Percentiles rank a stretch among this genome's conserved stretches.
phyloP scores from a whole-genome alignment of 2,329 filamentous ascomycete species.

The Phaeoacremonium minimum region DNA sequence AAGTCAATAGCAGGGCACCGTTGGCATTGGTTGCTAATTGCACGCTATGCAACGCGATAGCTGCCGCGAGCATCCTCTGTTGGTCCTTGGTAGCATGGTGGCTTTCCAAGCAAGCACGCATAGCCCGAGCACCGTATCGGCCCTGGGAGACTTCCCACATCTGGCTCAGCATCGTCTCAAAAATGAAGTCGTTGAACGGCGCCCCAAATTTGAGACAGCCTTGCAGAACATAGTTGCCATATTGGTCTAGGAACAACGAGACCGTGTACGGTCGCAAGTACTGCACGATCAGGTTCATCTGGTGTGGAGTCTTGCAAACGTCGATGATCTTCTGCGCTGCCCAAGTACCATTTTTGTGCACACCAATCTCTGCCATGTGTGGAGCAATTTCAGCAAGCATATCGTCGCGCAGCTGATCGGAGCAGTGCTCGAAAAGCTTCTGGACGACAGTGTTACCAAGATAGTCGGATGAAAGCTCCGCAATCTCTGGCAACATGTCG shows the following conservation, averaged over 20 bases:
- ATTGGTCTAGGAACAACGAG: slow-evolving; percentile 92
- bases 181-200: slow-evolving; percentile 93
- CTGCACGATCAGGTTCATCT: slow-evolving; percentile 82
- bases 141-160: slow-evolving; percentile 95
- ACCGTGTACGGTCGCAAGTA: slow-evolving; percentile 81
- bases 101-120: slow-evolving; percentile 94
- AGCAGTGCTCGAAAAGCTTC: slow-evolving; percentile 96
- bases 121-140: slow-evolving; percentile 88
- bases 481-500: slow-evolving; percentile 94
- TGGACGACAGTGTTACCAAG: slow-evolving; percentile 99
- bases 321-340: slow-evolving; percentile 99
- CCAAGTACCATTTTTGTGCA: slow-evolving; percentile 99
- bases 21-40: slow-evolving; percentile 96
- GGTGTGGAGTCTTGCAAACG: slow-evolving; percentile 77
- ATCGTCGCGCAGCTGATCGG: slow-evolving; percentile 80
- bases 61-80: slow-evolving; percentile 88
- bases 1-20: slow-evolving; percentile 87
- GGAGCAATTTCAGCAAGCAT: slow-evolving; percentile 88
- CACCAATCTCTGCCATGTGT: slow-evolving; percentile 91
- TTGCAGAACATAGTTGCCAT: slow-evolving; percentile 97
- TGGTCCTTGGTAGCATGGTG: slow-evolving; percentile 94
- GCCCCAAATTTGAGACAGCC: slow-evolving; percentile 89
- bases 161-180: slow-evolving; percentile 90
- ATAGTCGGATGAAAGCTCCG: slow-evolving; percentile 92
- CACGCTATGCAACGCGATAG: slow-evolving; percentile 94